Evolutionary conservation across 2,329 filamentous ascomycete species (phyloP).

Genomic region (Pseudogymnoascus sp.): DNA sequence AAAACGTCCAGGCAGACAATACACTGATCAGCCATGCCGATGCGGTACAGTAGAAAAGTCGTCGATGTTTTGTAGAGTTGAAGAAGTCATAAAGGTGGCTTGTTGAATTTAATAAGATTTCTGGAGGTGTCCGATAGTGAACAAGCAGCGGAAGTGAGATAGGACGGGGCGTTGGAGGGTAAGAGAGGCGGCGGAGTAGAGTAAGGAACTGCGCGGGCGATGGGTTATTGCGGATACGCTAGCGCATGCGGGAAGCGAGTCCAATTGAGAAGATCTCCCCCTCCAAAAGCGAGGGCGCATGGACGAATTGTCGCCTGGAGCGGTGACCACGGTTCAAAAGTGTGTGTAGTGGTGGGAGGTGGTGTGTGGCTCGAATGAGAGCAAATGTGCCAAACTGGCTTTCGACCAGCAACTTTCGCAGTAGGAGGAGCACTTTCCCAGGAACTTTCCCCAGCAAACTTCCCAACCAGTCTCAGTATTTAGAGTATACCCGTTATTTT

Average conservation of each 20-base stretch:
- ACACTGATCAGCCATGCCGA: slow-evolving; percentile 50
- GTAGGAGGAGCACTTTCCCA: neutral
- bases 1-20: slow-evolving; percentile 55
- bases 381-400: neutral
- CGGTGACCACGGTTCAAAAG: slow-evolving; percentile 2
- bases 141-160: slow-evolving; percentile 4
- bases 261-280: slow-evolving; percentile 7
- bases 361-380: neutral
- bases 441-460: neutral
- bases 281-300: slow-evolving; percentile 8
- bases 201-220: slow-evolving; percentile 1
- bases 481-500: neutral
- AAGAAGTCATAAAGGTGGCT: slow-evolving; percentile 11
- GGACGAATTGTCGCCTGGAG: neutral
- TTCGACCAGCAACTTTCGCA: neutral
- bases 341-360: neutral
- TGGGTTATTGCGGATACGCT: slow-evolving; percentile 9
- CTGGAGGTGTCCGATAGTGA: neutral
- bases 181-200: slow-evolving; percentile 7
- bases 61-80: slow-evolving; percentile 2
- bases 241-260: slow-evolving; percentile 5
- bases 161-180: slow-evolving; percentile 5
- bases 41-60: slow-evolving; percentile 7
- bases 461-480: neutral
- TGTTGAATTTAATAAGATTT: neutral